Evolutionary conservation across 495 filamentous ascomycete genomes (phyloP), one percentile per base, ranked within the genome.

Genomic region (Penicillium pancosmium): DNA sequence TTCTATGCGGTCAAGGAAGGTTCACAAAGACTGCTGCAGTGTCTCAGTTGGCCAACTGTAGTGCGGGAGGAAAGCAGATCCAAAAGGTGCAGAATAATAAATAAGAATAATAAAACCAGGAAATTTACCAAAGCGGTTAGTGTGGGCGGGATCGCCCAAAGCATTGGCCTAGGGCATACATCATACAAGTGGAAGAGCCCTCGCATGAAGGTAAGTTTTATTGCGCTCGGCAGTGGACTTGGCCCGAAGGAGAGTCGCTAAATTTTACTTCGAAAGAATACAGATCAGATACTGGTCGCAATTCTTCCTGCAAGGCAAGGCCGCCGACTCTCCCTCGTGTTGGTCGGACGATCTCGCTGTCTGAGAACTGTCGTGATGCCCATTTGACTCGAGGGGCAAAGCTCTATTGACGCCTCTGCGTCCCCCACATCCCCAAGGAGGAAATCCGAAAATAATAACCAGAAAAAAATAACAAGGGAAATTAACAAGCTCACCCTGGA

Each of bases 391-490:
- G 43, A 69, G 62, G 65, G 65, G 50, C 27, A 27, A 33, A 46
- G 51, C 51, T 60, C 55, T 64, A 70, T 63, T 61, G 66, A 64
- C 34, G 36, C 47, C 41, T 21, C 3, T 59, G 52, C 57, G 59
- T 63, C 62, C 67, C 67, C 67, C 67, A 68, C 65, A 66, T 70
- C 57, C 62, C 56, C 36, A 68, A 64, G 58, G 67, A 57, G 59
- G 61, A 54, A 57, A 60, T 31, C 12, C 43, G 52, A 49, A 66
- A 56, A 36, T 18, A 57, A 36, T 41, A 55, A 23, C 19, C 27
- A 12, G 10, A 5, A 50, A 52, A 38, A 15, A 52, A 25, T n/a
- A 40, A 19, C 16, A 56, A 31, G 21, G n/a, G 18, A 35, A 36
- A 21, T 31, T 23, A 44, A 41, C 35, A 38, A 43, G 27, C 23